Base-by-base conservation (phyloP, 2,329 filamentous ascomycete genomes). In the Epichloe gansuensis region DNA sequence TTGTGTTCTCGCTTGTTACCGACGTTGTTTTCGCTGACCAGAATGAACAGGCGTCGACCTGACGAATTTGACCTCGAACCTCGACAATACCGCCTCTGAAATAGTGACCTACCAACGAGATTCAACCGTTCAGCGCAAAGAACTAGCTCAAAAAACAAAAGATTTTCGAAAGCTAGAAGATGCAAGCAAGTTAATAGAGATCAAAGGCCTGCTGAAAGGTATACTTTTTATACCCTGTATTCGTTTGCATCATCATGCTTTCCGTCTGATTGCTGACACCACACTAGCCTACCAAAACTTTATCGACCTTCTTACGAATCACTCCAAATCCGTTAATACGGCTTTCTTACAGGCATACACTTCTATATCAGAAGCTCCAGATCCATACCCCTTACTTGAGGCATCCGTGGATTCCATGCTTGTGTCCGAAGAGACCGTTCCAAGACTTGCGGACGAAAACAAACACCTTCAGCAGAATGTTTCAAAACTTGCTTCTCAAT, bases 91-190 rank as follows among this genome's bases (percentile, higher is more conserved):
- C 3, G 93, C 93, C n/a, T 91, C 90, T 11, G 93, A 97, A 62
- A 89, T 98, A 56, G 89, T 97, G 50, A 75, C 86, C 47, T 89
- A 95, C 65, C 94, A 98, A 65, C 81, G 90, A 61, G 93, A 97
- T 68, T 88, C 91, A n/a, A 85, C 95, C 4, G 84, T 96, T 0
- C 91, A 98, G 66, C 80, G 93, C 50, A 98, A 98, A 66, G 94
- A 98, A 55, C 75, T 98, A 21, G 93, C 94, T n/a, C 90, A 96
- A 65, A 97, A 96, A 75, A 98, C 93, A 1, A 98, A 98, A 64
- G 91, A 97, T 62, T 98, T 97, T 61, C 78, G 90, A 55, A 97
- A 96, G 67, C 77, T 95, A 11, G 91, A 97, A 60, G 89, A 98
- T 73, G 73, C 85, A 11, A 81, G 80, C 52, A 98, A 97, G 68